These are phyloP conservation scores for Coniferiporia weirii DNA, from an alignment of 1,284 basidiomycete genomes.

Conservation along the genomic window DNA sequence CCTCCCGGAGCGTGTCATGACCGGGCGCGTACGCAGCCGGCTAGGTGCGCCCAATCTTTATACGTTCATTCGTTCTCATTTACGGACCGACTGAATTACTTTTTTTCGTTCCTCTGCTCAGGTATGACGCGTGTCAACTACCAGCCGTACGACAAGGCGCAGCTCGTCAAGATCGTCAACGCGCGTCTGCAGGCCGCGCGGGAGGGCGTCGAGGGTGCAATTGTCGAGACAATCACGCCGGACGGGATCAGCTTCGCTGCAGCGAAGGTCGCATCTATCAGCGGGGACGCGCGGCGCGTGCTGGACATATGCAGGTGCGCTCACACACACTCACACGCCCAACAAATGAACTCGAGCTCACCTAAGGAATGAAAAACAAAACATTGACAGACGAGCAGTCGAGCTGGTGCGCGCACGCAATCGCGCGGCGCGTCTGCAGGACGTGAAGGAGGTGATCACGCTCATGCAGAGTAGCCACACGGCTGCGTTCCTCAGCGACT, in stretches of 20 bases:
- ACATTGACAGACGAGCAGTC: conserved; percentile 61
- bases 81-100: background rate
- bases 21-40: conserved; percentile 87
- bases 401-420: conserved; percentile 61
- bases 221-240: conserved; percentile 54
- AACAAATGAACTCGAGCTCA: no score
- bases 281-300: conserved; percentile 91
- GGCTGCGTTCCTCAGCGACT: conserved; percentile 73
- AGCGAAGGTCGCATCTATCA: conserved; percentile 88
- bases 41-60: conserved; percentile 53
- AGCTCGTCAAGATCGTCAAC: conserved; percentile 84
- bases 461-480: conserved; percentile 91
- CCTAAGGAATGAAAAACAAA: no score
- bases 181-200: conserved; percentile 65
- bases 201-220: conserved; percentile 38
- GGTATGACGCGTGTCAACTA: conserved; percentile 97
- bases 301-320: conserved; percentile 85
- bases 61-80: background rate
- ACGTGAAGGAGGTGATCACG: conserved; percentile 80
- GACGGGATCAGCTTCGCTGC: conserved; percentile 89
- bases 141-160: conserved; percentile 79
- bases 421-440: conserved; percentile 60
- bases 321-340: background rate
- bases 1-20: conserved; percentile 90
- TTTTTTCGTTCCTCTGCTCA: conserved; percentile 27